phyloP scores from a whole-genome alignment of 1,139 yeast species.

The Hyphopichia khmerensis region DNA sequence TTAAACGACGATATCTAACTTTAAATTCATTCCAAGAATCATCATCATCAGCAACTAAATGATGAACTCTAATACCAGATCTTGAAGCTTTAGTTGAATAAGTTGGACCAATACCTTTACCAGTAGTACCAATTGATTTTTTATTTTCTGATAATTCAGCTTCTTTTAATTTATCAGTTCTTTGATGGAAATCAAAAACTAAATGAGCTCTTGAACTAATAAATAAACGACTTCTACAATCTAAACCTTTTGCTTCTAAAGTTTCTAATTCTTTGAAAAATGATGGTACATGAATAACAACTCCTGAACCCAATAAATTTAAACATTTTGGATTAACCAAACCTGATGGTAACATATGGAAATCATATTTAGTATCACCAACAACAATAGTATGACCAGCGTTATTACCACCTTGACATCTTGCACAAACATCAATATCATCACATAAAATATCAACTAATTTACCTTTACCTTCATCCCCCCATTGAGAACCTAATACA shows the following conservation, averaged over 20 bases:
- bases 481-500: slow-evolving; percentile 98
- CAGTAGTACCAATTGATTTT: slow-evolving; percentile 96
- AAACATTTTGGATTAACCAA: slow-evolving; percentile 88
- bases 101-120: slow-evolving; percentile 99
- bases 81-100: slow-evolving; percentile 96
- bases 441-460: slow-evolving; percentile 92
- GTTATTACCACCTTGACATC: slow-evolving; percentile 99
- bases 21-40: slow-evolving; percentile 94
- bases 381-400: slow-evolving; percentile 99
- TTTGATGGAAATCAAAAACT: slow-evolving; percentile 96
- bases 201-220: slow-evolving; percentile 92
- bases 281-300: slow-evolving; percentile 92
- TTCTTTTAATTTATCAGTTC: slow-evolving; percentile 93
- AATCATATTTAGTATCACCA: slow-evolving; percentile 82
- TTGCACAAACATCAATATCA: slow-evolving; percentile 91
- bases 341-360: slow-evolving; percentile 98
- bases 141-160: slow-evolving; percentile 82
- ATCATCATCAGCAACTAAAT: slow-evolving; percentile 83
- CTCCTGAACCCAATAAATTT: slow-evolving; percentile 94
- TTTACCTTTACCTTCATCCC: slow-evolving; percentile 99
- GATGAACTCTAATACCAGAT: slow-evolving; percentile 96
- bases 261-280: slow-evolving; percentile 83
- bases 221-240: slow-evolving; percentile 79
- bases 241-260: slow-evolving; percentile 76
- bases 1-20: slow-evolving; percentile 70